Percentiles rank a stretch among this genome's conserved stretches.
Evolutionary conservation across 352 stramenopile species (phyloP).

Genomic region (Phytophthora macrochlamydospora): DNA sequence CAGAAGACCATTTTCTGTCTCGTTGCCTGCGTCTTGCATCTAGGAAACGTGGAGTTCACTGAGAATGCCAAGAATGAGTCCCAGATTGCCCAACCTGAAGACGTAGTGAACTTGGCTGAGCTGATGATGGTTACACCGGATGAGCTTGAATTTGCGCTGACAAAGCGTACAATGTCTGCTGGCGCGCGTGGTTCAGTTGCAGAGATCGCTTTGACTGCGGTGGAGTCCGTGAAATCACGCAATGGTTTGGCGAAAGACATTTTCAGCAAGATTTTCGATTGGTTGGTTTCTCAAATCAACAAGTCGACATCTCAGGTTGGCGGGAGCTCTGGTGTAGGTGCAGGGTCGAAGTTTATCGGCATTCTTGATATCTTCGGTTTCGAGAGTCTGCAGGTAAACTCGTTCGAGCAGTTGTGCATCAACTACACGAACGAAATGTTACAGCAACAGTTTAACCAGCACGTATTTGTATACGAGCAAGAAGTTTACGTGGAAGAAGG

Average conservation of each 20-base stretch:
- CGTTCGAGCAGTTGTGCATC: conserved; percentile 96
- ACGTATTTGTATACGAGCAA: conserved; percentile 98
- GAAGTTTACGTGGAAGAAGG: conserved; percentile 97
- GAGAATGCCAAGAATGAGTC: conserved; percentile 89
- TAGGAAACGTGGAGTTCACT: conserved; percentile 96
- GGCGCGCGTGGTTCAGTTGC: conserved; percentile 85
- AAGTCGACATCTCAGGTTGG: conserved; percentile 81
- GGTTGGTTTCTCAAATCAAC: conserved; percentile 95
- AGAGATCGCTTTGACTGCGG: conserved; percentile 81
- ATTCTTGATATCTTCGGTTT: conserved; percentile 99
- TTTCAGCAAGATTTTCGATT: conserved; percentile 97
- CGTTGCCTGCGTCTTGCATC: conserved; percentile 96
- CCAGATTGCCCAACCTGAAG: conserved; percentile 63
- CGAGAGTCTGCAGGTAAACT: conserved; percentile 93
- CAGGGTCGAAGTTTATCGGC: conserved; percentile 88
- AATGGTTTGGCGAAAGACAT: conserved; percentile 97
- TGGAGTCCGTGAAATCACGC: conserved; percentile 86
- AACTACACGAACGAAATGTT: conserved; percentile 98
- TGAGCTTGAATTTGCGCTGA: conserved; percentile 90
- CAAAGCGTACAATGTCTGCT: conserved; percentile 88
- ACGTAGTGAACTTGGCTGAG: conserved; percentile 76
- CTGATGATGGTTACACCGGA: conserved; percentile 86
- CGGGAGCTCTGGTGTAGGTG: conserved; percentile 18
- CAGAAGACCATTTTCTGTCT: conserved; percentile 96
- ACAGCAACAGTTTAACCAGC: conserved; percentile 95